A percentile compares a stretch with the other conserved stretches of the same genome.
Conservation (phyloP, 768 basidiomycete genomes). For the Boletus rex-veris region DNA sequence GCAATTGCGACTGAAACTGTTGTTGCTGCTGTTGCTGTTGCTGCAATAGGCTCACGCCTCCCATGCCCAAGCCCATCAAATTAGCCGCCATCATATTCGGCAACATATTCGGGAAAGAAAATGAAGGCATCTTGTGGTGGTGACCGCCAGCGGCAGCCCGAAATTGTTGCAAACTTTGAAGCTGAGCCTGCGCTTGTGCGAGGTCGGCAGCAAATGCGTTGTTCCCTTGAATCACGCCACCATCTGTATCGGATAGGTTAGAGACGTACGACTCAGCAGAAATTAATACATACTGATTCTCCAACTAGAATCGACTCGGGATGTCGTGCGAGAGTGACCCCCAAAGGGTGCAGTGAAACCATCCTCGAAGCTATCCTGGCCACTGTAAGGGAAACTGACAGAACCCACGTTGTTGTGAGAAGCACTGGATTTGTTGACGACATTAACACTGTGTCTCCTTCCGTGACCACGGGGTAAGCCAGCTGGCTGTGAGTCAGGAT, state of each 20-base stretch:
- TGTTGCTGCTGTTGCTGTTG: conserved; percentile 73
- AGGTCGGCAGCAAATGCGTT: conserved; percentile 76
- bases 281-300: conserved; percentile 66
- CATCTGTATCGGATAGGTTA: conserved; percentile 45
- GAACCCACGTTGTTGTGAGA: conserved; percentile 47
- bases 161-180: conserved; percentile 95
- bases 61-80: conserved; percentile 87
- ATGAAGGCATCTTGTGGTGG: conserved; percentile 95
- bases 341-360: conserved; percentile 66
- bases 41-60: conserved; percentile 80
- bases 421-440: conserved; percentile 65
- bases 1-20: conserved; percentile 92
- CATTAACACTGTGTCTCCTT: conserved; percentile 87
- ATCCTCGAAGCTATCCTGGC: conserved; percentile 75
- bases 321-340: conserved; percentile 70
- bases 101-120: conserved; percentile 97
- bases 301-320: conserved; percentile 82
- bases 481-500: conserved; percentile 61
- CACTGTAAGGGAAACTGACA: conserved; percentile 47
- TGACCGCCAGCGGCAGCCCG: conserved; percentile 92
- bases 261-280: not conserved
- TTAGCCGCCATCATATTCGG: conserved; percentile 97
- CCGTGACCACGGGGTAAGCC: conserved; percentile 81
- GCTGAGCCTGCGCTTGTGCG: conserved; percentile 94
- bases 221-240: conserved; percentile 65